Evolutionary conservation across 75 land plant species (phyloP).

Genomic region (Gnetum montanum): DNA sequence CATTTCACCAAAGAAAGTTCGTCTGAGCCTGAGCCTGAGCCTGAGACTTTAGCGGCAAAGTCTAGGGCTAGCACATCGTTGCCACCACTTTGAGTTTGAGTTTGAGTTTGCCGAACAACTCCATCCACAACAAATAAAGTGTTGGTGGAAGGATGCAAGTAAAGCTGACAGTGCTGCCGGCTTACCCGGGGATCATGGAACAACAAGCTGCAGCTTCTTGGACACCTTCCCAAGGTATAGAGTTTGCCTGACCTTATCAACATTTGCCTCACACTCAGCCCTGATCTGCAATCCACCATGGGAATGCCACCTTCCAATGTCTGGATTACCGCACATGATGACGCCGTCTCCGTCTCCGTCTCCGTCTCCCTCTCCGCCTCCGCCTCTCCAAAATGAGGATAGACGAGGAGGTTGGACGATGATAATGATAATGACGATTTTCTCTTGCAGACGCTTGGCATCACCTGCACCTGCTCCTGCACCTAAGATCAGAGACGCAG

Average conservation of each 20-base stretch:
- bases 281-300: too few species aligned
- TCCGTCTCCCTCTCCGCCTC: too few species aligned
- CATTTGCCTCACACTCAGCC: too few species aligned
- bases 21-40: neutral
- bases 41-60: neutral
- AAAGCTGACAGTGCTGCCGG: conserved; percentile 55
- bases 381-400: too few species aligned
- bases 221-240: conserved; percentile 46
- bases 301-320: too few species aligned
- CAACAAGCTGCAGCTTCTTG: conserved; percentile 21
- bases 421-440: too few species aligned
- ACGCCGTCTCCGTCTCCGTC: too few species aligned
- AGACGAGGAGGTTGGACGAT: too few species aligned
- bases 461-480: too few species aligned
- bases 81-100: neutral
- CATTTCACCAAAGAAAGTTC: conserved; percentile 1
- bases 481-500: too few species aligned
- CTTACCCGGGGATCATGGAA: conserved; percentile 43
- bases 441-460: too few species aligned
- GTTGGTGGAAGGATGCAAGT: conserved; percentile 15
- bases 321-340: too few species aligned
- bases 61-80: neutral
- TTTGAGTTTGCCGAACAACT: neutral
- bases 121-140: conserved; percentile 43
- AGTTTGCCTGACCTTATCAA: conserved; percentile 5